phyloP scores from a whole-genome alignment of 805 yeast species.

The Candida golubevii region DNA sequence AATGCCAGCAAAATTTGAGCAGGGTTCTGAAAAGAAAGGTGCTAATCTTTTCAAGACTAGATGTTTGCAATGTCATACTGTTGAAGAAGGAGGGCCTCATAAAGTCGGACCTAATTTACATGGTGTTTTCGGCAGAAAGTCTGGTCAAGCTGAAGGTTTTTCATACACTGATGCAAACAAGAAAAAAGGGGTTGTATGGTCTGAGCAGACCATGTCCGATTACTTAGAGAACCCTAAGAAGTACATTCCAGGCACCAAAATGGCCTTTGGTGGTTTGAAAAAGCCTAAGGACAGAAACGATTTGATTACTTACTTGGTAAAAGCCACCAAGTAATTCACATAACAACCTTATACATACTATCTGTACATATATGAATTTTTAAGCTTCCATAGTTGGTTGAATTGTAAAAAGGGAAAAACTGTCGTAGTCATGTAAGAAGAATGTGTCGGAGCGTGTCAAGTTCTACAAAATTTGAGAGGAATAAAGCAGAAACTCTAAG shows the following conservation, averaged over 20 bases:
- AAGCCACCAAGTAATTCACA: constrained; percentile 35
- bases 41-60: constrained; percentile 98
- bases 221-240: constrained; percentile 99
- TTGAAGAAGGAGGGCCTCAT: constrained; percentile 93
- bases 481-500: too few relatives aligned
- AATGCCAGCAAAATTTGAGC: constrained; percentile 45
- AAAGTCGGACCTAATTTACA: constrained; percentile 98
- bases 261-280: constrained; percentile 99
- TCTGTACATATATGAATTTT: too few relatives aligned
- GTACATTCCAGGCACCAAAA: constrained; percentile 99
- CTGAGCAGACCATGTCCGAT: constrained; percentile 82
- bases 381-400: too few relatives aligned
- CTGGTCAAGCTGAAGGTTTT: constrained; percentile 91
- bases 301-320: constrained; percentile 76
- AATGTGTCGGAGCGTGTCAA: too few relatives aligned
- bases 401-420: too few relatives aligned
- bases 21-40: constrained; percentile 68
- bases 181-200: constrained; percentile 89
- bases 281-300: constrained; percentile 99
- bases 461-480: too few relatives aligned
- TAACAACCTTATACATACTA: too few relatives aligned
- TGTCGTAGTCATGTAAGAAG: too few relatives aligned
- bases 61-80: constrained; percentile 98
- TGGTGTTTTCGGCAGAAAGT: constrained; percentile 88
- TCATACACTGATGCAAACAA: constrained; percentile 98